Conservation (phyloP, 2,329 filamentous ascomycete genomes). For the Ophiocordyceps camponoti-floridani region DNA sequence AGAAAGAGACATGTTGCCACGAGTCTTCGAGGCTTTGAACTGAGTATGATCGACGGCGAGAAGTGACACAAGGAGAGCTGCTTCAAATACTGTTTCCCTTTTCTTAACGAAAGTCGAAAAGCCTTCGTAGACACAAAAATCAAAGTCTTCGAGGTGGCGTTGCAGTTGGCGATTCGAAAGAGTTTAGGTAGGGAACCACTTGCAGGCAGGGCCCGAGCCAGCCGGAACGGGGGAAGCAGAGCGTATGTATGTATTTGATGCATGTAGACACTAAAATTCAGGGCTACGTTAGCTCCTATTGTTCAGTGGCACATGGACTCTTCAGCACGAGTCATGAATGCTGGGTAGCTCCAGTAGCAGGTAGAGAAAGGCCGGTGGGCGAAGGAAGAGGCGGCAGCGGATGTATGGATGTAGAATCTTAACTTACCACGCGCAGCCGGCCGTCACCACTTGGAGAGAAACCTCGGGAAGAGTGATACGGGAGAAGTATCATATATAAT, state of each 20-base stretch:
- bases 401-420: neutral
- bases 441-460: too few relatives aligned
- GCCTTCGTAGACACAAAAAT: neutral
- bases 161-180: neutral
- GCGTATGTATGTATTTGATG: neutral
- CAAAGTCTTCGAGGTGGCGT: neutral
- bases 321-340: neutral
- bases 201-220: neutral
- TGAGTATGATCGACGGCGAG: neutral
- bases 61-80: neutral
- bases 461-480: too few relatives aligned
- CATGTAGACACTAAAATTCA: too few relatives aligned
- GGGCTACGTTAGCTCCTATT: neutral
- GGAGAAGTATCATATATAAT: too few relatives aligned
- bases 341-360: neutral
- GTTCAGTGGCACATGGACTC: neutral
- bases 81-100: neutral
- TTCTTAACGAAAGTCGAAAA: neutral
- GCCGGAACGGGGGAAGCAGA: neutral
- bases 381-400: neutral
- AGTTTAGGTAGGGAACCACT: neutral
- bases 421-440: too few relatives aligned
- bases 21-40: neutral
- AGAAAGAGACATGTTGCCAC: slow-evolving; percentile 32
- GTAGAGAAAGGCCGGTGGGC: neutral